These are phyloP conservation scores for Chaetomiaceae sp. DNA, from an alignment of 2,329 filamentous ascomycete genomes.

Conservation along the genomic window DNA sequence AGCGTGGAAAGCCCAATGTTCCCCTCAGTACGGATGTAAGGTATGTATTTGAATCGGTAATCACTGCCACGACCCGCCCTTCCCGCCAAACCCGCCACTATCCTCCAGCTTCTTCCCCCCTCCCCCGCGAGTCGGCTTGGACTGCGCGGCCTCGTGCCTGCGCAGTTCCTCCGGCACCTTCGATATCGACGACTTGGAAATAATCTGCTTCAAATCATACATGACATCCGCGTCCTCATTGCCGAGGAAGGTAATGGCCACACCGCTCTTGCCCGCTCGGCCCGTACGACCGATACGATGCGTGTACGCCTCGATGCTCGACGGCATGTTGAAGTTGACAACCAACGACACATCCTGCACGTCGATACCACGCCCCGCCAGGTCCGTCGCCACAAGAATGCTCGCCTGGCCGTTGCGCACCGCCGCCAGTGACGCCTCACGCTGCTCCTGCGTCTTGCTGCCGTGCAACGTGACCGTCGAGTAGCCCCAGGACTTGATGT, in stretches of 20 bases:
- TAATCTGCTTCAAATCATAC: slow-evolving; percentile 94
- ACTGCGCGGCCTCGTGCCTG: slow-evolving; percentile 54
- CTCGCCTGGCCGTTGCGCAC: slow-evolving; percentile 76
- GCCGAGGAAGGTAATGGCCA: slow-evolving; percentile 92
- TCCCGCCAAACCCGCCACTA: slow-evolving; percentile 28
- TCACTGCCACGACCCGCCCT: slow-evolving; percentile 26
- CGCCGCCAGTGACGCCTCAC: slow-evolving; percentile 85
- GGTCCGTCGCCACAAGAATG: slow-evolving; percentile 90
- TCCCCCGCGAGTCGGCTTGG: slow-evolving; percentile 27
- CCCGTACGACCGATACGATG: slow-evolving; percentile 96
- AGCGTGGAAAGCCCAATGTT: too few species aligned
- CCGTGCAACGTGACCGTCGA: slow-evolving; percentile 87
- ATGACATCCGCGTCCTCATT: slow-evolving; percentile 84
- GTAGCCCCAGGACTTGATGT: slow-evolving; percentile 93
- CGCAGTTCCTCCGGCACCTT: slow-evolving; percentile 87
- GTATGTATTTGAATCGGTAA: too few species aligned
- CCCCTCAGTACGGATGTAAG: too few species aligned
- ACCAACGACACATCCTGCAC: slow-evolving; percentile 91
- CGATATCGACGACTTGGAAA: slow-evolving; percentile 82
- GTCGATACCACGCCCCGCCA: slow-evolving; percentile 96
- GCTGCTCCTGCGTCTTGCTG: slow-evolving; percentile 95
- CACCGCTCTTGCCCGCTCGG: slow-evolving; percentile 93
- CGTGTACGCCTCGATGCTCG: slow-evolving; percentile 88
- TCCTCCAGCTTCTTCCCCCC: slow-evolving; percentile 30
- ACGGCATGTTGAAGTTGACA: slow-evolving; percentile 98